A percentile compares a stretch with the other conserved stretches of the same genome.
Evolutionary conservation across 139 green algal species (phyloP).

Genomic region (Coelastrella sp.): DNA sequence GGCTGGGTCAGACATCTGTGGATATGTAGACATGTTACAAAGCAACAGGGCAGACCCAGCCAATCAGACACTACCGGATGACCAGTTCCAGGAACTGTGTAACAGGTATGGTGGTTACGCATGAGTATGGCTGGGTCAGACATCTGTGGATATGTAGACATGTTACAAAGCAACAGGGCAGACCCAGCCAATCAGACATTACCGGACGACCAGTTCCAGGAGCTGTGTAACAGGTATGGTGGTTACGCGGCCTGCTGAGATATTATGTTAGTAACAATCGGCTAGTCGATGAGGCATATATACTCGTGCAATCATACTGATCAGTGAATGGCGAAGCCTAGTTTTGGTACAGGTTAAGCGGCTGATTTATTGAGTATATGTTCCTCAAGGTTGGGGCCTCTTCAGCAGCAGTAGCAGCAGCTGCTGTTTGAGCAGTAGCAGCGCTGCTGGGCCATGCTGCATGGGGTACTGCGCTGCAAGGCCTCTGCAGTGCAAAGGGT

Average conservation of each 20-base stretch:
- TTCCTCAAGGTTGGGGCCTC: no score
- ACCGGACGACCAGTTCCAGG: background rate
- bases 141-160: constrained; percentile 67
- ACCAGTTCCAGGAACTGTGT: constrained; percentile 12
- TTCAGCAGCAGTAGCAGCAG: background rate
- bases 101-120: background rate
- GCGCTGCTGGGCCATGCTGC: no score
- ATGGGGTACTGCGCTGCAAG: no score
- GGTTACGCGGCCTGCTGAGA: no score
- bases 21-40: constrained; percentile 59
- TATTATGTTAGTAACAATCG: no score
- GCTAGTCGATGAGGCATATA: no score
- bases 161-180: constrained; percentile 12
- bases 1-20: constrained; percentile 66
- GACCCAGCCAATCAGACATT: background rate
- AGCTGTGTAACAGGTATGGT: constrained; percentile 36
- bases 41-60: background rate
- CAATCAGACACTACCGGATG: background rate
- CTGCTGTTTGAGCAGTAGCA: no score
- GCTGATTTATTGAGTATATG: no score
- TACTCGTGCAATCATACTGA: no score
- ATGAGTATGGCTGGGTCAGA: constrained; percentile 58
- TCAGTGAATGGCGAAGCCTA: no score
- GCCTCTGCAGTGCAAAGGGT: no score
- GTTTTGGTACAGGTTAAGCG: no score